Base-by-base conservation (phyloP, 2,329 filamentous ascomycete species). In the Apiospora arundinis region DNA sequence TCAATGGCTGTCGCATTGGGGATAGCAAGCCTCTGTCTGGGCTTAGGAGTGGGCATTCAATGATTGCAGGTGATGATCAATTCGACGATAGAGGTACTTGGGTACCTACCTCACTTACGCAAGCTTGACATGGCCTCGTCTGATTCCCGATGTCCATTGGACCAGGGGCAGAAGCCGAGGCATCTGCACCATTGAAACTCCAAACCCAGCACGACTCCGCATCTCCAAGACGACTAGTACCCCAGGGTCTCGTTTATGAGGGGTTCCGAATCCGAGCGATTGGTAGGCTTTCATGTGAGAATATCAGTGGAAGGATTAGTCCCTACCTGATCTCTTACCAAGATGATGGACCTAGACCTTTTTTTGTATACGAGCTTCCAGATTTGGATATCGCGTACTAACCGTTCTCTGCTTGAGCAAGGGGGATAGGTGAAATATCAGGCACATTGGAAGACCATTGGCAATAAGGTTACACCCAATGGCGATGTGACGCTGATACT, bases 121-220 rank as follows among this genome's bases (percentile, higher is more conserved):
- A 23, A 63, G 56, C 32, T 63, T 63, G 32, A n/a, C 18, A 16
- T 7, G 18, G 56, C n/a, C 8, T 8, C 28, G 16, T 21, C 7
- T 60, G 28, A 21, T 28, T 28, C 16, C 16, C 16, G 45, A 46
- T 45, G 1, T 21, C 25, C 14, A 63, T n/a, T 23, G 56, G 32
- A 63, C 16, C 56, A 63, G 56, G 56, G 56, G 56, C 56, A 11
- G 32, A 63, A 63, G 56, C 56, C 56, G 32, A 63, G 56, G 56
- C 32, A 63, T 40, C 12, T 63, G 56, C 32, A n/a, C 56, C 28
- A 63, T 63, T 63, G 56, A 63, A 63, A 63, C 56, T 14, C 56
- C 56, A 63, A 63, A 63, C 8, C 28, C 9, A 40, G 3, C 21
- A 63, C 56, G 32, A 63, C 56, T 63, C 56, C 56, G 56, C 56